Percentiles rank a stretch among this genome's conserved stretches.
phyloP scores from a whole-genome alignment of 805 yeast genomes.

The Candida anglica region DNA sequence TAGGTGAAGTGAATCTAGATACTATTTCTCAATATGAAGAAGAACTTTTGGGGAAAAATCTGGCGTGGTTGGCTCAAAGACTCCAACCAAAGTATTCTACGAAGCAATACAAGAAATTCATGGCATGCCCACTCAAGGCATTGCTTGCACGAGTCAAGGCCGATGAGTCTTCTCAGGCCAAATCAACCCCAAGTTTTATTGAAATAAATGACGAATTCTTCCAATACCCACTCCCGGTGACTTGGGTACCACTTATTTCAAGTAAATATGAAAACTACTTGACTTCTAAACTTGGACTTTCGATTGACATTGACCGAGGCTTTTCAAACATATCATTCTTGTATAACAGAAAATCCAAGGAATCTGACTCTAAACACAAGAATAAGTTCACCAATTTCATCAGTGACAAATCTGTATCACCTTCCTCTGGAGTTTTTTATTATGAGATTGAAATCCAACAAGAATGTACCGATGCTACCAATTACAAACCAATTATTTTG shows the following conservation, averaged over 20 bases:
- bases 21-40: background rate
- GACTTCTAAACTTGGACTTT: constrained; percentile 19
- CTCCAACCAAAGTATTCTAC: background rate
- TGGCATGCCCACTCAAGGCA: background rate
- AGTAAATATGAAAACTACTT: constrained; percentile 18
- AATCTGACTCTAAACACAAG: constrained; percentile 1
- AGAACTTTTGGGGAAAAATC: background rate
- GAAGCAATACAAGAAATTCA: constrained; percentile 1
- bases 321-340: constrained; percentile 17
- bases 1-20: constrained; percentile 1
- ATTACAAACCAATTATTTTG: constrained; percentile 26
- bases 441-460: constrained; percentile 38
- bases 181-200: constrained; percentile 11
- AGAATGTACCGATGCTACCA: constrained; percentile 26
- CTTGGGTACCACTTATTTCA: constrained; percentile 36
- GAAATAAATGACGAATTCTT: constrained; percentile 12
- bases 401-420: constrained; percentile 28
- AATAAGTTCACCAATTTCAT: constrained; percentile 33
- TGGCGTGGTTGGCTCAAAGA: background rate
- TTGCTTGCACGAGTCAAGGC: background rate
- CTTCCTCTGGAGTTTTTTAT: constrained; percentile 35
- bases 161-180: background rate
- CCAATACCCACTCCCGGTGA: constrained; percentile 21
- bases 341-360: background rate
- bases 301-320: constrained; percentile 22